Percentiles rank a stretch among this genome's conserved stretches.
Conservation (phyloP, 768 basidiomycete genomes). For the Boletus reticulatus region DNA sequence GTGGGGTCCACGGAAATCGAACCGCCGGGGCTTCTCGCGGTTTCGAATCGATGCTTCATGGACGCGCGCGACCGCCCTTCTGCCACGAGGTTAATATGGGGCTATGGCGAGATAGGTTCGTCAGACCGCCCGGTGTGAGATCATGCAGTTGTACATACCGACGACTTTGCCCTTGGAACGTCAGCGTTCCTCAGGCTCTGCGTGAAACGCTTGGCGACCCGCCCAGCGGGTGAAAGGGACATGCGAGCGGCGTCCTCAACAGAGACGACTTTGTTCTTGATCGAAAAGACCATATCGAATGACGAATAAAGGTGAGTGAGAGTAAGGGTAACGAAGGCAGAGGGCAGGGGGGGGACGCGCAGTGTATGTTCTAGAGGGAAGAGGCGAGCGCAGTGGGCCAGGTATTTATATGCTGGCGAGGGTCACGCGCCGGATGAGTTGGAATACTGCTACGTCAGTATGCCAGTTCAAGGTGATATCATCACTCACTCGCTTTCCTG, state of each 20-base stretch:
- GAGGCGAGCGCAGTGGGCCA: no score
- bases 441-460: no score
- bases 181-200: constrained; percentile 5
- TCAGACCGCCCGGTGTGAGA: background rate
- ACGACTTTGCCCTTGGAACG: constrained; percentile 8
- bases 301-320: background rate
- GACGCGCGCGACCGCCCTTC: background rate
- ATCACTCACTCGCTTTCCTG: no score
- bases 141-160: background rate
- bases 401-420: no score
- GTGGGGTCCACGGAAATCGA: background rate
- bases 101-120: background rate
- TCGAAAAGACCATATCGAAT: constrained; percentile 15
- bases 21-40: background rate
- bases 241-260: constrained; percentile 9
- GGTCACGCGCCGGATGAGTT: no score
- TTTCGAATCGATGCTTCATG: background rate
- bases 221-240: background rate
- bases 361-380: no score
- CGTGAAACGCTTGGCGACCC: background rate
- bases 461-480: no score
- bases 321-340: no score
- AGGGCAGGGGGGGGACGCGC: no score
- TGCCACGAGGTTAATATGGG: background rate
- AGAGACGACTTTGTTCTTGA: constrained; percentile 15